Evolutionary conservation across 2,329 filamentous ascomycete genomes (phyloP).

Genomic region (Alternaria ethzedia): DNA sequence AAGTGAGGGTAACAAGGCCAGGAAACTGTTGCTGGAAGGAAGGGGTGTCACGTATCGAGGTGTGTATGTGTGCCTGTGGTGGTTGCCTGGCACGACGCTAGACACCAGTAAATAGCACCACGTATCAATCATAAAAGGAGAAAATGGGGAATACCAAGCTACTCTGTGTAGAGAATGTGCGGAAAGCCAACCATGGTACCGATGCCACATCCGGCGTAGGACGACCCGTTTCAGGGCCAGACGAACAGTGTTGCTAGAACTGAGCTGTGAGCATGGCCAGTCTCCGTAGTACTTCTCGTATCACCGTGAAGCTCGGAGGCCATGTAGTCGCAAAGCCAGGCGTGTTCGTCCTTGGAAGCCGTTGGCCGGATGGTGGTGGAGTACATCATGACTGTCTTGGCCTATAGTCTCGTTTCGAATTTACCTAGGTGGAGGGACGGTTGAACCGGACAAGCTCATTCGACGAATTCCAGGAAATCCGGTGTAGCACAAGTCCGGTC

Average conservation of each 20-base stretch:
- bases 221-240: constrained; percentile 8
- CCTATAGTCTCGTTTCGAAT: constrained; percentile 29
- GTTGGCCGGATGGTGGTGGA: constrained; percentile 20
- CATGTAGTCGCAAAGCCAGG: constrained; percentile 16
- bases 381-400: constrained; percentile 26
- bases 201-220: constrained; percentile 23
- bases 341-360: constrained; percentile 19
- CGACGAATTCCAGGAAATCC: constrained; percentile 24
- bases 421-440: constrained; percentile 25
- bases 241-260: constrained; percentile 10
- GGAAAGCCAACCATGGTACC: constrained; percentile 27
- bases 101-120: constrained; percentile 37
- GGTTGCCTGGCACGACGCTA: constrained; percentile 18
- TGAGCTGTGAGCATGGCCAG: constrained; percentile 14
- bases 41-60: constrained; percentile 1
- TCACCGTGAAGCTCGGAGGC: constrained; percentile 1
- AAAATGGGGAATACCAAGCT: constrained; percentile 32
- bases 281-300: constrained; percentile 6
- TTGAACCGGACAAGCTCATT: constrained; percentile 28
- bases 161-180: constrained; percentile 24
- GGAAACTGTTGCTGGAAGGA: background rate
- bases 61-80: background rate
- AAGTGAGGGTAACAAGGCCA: background rate
- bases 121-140: constrained; percentile 24
- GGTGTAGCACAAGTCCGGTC: constrained; percentile 23